phyloP scores from a whole-genome alignment of 2,329 filamentous ascomycete genomes.

The Tothia fuscella region DNA sequence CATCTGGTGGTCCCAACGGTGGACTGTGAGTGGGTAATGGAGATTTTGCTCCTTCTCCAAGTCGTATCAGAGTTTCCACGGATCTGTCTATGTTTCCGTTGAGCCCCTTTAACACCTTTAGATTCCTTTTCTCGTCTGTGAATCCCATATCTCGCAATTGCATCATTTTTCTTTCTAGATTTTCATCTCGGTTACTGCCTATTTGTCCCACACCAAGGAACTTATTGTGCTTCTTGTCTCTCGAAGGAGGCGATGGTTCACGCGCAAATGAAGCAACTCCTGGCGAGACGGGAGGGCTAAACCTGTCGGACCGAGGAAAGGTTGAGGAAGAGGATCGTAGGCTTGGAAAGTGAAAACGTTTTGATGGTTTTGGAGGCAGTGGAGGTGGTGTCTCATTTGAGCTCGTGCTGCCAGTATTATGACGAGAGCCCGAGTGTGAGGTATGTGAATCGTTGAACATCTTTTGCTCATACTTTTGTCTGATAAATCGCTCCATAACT shows the following conservation, averaged over 20 bases:
- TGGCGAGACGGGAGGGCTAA: constrained; percentile 28
- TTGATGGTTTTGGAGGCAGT: constrained; percentile 47
- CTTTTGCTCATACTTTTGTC: constrained; percentile 77
- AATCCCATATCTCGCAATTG: constrained; percentile 88
- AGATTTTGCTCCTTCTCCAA: constrained; percentile 58
- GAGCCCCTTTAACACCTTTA: constrained; percentile 67
- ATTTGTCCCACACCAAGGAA: constrained; percentile 25
- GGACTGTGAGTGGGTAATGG: constrained; percentile 23
- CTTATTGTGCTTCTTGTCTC: constrained; percentile 9
- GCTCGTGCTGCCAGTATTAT: constrained; percentile 45
- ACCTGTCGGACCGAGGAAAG: constrained; percentile 52
- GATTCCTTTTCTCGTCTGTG: constrained; percentile 67
- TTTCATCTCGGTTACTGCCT: constrained; percentile 42
- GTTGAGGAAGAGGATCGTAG: constrained; percentile 60
- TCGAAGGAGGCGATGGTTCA: constrained; percentile 27
- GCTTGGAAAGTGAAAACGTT: constrained; percentile 47
- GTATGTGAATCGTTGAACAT: constrained; percentile 33
- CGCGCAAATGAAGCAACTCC: constrained; percentile 20
- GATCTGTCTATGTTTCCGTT: constrained; percentile 77
- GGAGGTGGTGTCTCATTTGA: constrained; percentile 45
- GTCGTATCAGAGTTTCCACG: constrained; percentile 69
- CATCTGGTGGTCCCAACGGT: constrained; percentile 23
- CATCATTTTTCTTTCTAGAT: constrained; percentile 63
- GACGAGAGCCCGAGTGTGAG: constrained; percentile 31
- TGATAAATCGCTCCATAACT: constrained; percentile 89